A percentile compares a stretch with the other conserved stretches of the same genome.
Evolutionary conservation across 352 stramenopile species (phyloP).

Genomic region (Blastocystis sp.): DNA sequence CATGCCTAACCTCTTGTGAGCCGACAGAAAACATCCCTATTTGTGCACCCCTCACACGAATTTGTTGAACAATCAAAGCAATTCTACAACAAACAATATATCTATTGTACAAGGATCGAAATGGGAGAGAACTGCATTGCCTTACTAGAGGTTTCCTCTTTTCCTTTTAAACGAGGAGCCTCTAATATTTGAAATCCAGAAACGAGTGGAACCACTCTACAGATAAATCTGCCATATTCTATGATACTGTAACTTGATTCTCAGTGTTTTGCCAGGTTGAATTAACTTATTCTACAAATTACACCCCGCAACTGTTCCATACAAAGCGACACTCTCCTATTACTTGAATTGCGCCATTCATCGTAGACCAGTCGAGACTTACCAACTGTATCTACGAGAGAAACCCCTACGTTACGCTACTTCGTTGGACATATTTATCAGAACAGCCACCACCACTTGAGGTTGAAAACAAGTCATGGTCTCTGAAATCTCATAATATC

Average conservation of each 20-base stretch:
- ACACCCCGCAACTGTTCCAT: neutral
- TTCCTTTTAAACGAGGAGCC: neutral
- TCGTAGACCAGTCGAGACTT: neutral
- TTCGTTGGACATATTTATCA: neutral
- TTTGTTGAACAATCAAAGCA: neutral
- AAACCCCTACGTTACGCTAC: neutral
- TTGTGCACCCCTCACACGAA: neutral
- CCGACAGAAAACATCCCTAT: neutral
- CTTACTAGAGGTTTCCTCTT: neutral
- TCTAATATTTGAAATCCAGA: neutral
- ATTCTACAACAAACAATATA: slow-evolving; percentile 13
- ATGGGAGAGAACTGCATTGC: neutral
- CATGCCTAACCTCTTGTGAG: neutral
- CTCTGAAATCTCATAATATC: neutral
- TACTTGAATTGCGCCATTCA: neutral
- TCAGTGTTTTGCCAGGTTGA: slow-evolving; percentile 6
- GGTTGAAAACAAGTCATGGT: neutral
- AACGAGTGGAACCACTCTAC: neutral
- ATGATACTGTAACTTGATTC: neutral
- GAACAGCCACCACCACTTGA: neutral
- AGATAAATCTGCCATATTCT: neutral
- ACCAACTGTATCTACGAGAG: neutral
- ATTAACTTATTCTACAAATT: slow-evolving; percentile 27
- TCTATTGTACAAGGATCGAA: slow-evolving; percentile 30
- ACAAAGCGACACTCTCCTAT: slow-evolving; percentile 34